phyloP scores from a whole-genome alignment of 1,139 yeast species.

The Saccharomyces hybrid region DNA sequence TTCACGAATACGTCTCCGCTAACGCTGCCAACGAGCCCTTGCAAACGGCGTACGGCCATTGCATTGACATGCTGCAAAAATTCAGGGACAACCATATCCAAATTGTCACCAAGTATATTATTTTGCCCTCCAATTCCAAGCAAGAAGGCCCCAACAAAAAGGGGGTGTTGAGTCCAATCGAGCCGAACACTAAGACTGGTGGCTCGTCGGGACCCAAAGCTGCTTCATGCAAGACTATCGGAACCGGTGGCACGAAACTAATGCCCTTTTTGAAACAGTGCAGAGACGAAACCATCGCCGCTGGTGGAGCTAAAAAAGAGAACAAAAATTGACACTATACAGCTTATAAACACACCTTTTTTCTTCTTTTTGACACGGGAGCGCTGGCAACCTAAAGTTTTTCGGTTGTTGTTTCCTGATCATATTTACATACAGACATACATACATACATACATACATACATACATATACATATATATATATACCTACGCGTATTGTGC shows the following conservation, averaged over 20 bases:
- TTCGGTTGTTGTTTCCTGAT: background rate
- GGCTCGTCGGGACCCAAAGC: background rate
- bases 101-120: slow-evolving; percentile 77
- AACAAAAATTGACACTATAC: background rate
- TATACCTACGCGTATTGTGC: background rate
- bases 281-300: slow-evolving; percentile 65
- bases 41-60: slow-evolving; percentile 73
- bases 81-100: slow-evolving; percentile 92
- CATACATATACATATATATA: background rate
- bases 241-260: slow-evolving; percentile 91
- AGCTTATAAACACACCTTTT: background rate
- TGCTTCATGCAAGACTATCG: slow-evolving; percentile 44
- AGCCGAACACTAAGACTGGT: background rate
- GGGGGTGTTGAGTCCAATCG: background rate
- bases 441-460: background rate
- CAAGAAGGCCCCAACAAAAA: background rate
- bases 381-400: background rate
- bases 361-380: background rate
- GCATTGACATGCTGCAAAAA: slow-evolving; percentile 78
- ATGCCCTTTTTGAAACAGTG: slow-evolving; percentile 90
- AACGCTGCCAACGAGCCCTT: slow-evolving; percentile 46
- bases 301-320: background rate
- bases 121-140: slow-evolving; percentile 62
- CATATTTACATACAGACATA: background rate
- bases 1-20: slow-evolving; percentile 53